Evolutionary conservation across 805 yeast species (phyloP), one percentile per base, ranked within the genome.

Genomic region (Barnettozyma californica): DNA sequence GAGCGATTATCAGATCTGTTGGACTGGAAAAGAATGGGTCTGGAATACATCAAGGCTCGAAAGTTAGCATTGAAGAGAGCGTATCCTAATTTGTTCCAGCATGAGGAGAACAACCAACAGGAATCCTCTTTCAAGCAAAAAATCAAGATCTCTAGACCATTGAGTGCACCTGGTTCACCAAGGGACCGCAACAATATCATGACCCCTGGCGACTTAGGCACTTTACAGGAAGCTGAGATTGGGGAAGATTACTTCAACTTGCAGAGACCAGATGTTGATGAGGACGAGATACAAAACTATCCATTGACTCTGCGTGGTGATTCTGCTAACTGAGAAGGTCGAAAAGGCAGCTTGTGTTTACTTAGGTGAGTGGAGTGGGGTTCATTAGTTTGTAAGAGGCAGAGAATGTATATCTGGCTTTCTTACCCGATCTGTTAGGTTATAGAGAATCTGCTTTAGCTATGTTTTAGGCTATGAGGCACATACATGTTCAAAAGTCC

Each of bases 131-230:
- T 80, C 74, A 45, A 75, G 67, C 68, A 70, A 59, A 56, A 68
- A 66, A 65, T 83, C 59, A 92, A 91, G 68, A 79, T 92, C 51
- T 81, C 96, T 7, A 78, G 97, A 62, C 98, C 98, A 16, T 73
- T 92, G 54, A 85, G 95, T 52, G 97, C 88, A n/a, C 98, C 98
- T 1, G 98, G 97, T 2, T 91, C 97, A 6, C 98, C 99, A 52
- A 75, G 91, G 49, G 88, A 81, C 53, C 74, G 75, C 59, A 74
- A 78, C 54, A 83, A 86, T 16, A 71, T 83, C 57, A 92, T 90
- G 96, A 92, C 99, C 2, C 99, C 99, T 0, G 99, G 99, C 36
- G 99, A 92, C 65, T 76, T 92, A 53, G 99, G 98, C n/a, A 84
- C 96, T 4, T 74, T 94, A 60, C 97, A 91, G 65, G 99, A 92